Conservation (phyloP, 371 early-diverging fungal species). For the Rhizomucor pusillus region DNA sequence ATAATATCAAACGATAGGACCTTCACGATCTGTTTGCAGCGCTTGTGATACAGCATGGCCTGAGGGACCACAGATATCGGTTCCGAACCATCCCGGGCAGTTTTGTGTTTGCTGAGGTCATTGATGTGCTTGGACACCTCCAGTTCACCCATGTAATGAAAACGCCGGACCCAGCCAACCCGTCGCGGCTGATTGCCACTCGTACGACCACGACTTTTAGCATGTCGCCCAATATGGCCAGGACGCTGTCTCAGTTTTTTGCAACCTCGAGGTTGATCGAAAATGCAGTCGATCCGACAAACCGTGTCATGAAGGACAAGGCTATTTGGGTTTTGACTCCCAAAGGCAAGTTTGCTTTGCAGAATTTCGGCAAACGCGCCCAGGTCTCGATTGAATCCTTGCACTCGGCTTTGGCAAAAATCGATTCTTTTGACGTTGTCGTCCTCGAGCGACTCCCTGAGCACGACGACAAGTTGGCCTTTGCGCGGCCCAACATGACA, state of each 20-base stretch:
- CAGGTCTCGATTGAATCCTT: slow-evolving; percentile 31
- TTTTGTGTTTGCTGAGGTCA: slow-evolving; percentile 55
- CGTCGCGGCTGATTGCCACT: slow-evolving; percentile 44
- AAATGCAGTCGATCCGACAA: slow-evolving; percentile 47
- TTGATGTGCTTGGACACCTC: slow-evolving; percentile 41
- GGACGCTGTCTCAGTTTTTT: slow-evolving; percentile 52
- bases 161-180: slow-evolving; percentile 48
- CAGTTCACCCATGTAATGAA: slow-evolving; percentile 54
- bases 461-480: slow-evolving; percentile 35
- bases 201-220: slow-evolving; percentile 51
- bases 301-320: slow-evolving; percentile 47
- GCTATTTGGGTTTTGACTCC: slow-evolving; percentile 48
- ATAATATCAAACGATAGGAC: slow-evolving; percentile 21
- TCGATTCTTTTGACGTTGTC: slow-evolving; percentile 26
- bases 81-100: slow-evolving; percentile 53
- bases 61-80: slow-evolving; percentile 43
- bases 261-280: slow-evolving; percentile 51
- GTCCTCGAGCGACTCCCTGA: slow-evolving; percentile 34
- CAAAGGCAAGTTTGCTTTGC: slow-evolving; percentile 52
- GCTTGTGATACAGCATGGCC: slow-evolving; percentile 35
- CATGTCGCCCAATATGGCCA: slow-evolving; percentile 53
- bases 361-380: slow-evolving; percentile 36
- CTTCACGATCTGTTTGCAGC: slow-evolving; percentile 46
- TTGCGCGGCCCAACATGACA: slow-evolving; percentile 52
- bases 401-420: slow-evolving; percentile 13